Conservation (phyloP, 805 yeast species). For the Barnettozyma pratensis region DNA sequence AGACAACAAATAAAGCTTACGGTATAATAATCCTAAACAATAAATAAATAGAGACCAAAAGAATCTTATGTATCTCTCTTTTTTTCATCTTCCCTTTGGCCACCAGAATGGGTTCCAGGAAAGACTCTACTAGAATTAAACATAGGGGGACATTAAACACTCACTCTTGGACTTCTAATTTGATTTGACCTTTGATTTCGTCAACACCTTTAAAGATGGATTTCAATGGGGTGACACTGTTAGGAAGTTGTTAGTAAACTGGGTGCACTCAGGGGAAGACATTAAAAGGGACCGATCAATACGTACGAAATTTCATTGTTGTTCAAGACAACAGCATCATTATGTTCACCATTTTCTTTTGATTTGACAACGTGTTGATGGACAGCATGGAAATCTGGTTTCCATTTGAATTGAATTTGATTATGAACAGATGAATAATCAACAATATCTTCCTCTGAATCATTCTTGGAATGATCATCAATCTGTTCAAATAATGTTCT, state of each 20-base stretch:
- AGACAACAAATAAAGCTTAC: background rate
- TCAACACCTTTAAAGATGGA: conserved; percentile 65
- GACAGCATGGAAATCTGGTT: conserved; percentile 71
- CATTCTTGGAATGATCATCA: conserved; percentile 12
- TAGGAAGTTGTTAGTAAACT: conserved; percentile 25
- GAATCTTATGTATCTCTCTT: background rate
- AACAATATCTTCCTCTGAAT: conserved; percentile 38
- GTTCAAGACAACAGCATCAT: conserved; percentile 28
- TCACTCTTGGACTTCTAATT: conserved; percentile 26
- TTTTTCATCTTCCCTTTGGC: background rate
- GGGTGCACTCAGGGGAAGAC: no score
- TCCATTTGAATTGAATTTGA: conserved; percentile 64
- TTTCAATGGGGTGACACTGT: conserved; percentile 61
- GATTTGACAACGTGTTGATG: conserved; percentile 45
- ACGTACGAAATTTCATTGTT: conserved; percentile 25
- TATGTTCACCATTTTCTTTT: conserved; percentile 23
- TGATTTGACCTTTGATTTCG: conserved; percentile 48
- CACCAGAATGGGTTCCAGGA: background rate
- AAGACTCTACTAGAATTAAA: background rate
- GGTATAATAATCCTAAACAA: background rate
- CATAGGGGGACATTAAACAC: conserved; percentile 3
- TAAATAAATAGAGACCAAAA: background rate
- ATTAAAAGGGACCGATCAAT: background rate
- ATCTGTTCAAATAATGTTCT: conserved; percentile 44
- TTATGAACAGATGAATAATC: conserved; percentile 38